These are phyloP conservation scores for Plasmodium gonderi DNA, from an alignment of 169 alveolate genomes.

Conservation along the genomic window DNA sequence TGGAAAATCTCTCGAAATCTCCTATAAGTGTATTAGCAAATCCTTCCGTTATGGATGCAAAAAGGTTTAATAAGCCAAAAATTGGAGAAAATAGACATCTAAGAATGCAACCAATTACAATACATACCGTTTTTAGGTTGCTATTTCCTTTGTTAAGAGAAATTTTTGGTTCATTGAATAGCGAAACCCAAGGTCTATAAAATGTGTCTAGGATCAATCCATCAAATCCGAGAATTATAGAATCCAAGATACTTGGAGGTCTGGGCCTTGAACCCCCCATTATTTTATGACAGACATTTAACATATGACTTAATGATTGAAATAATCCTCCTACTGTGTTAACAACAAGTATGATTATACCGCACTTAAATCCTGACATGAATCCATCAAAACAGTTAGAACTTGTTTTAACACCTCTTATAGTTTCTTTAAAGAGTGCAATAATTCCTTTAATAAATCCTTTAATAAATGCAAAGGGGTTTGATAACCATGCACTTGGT, in stretches of 20 bases:
- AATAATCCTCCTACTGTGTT: conserved; percentile 91
- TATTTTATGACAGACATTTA: conserved; percentile 89
- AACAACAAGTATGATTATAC: conserved; percentile 87
- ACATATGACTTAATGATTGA: conserved; percentile 89
- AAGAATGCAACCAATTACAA: conserved; percentile 73
- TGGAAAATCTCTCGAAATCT: conserved; percentile 92
- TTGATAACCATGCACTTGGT: conserved; percentile 92
- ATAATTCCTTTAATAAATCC: conserved; percentile 88
- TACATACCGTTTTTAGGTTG: conserved; percentile 49
- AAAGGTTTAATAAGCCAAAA: conserved; percentile 88
- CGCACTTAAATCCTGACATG: conserved; percentile 89
- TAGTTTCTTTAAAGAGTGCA: conserved; percentile 85
- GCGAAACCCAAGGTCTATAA: conserved; percentile 90
- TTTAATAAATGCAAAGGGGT: conserved; percentile 88
- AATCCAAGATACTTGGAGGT: conserved; percentile 92
- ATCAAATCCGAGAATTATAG: conserved; percentile 90
- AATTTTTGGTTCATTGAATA: conserved; percentile 82
- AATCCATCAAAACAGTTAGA: conserved; percentile 88
- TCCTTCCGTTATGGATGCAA: conserved; percentile 91
- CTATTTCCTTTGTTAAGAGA: conserved; percentile 80
- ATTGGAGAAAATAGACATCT: conserved; percentile 88
- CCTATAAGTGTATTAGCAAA: conserved; percentile 91
- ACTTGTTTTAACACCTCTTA: conserved; percentile 81
- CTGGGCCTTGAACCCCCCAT: conserved; percentile 91
- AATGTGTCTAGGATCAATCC: conserved; percentile 89